A percentile compares a stretch with the other conserved stretches of the same genome.
Evolutionary conservation across 768 basidiomycete species (phyloP).

Genomic region (Hygrophorus russula): DNA sequence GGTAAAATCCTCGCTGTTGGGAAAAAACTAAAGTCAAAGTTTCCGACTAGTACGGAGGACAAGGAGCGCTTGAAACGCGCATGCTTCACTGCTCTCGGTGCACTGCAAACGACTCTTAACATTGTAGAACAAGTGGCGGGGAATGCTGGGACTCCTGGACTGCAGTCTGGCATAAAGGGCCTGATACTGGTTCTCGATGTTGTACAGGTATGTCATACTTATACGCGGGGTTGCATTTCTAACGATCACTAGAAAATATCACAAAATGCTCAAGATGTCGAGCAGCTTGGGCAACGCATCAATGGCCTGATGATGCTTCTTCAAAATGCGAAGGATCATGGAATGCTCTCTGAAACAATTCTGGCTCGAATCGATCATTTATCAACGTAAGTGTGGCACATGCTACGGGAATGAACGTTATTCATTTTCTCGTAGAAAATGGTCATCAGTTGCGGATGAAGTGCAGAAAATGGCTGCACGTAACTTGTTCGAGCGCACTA

Average conservation of each 20-base stretch:
- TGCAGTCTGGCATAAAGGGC: neutral
- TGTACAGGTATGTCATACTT: neutral
- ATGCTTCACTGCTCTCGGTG: too few species aligned
- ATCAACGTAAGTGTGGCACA: neutral
- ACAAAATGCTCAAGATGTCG: slow-evolving; percentile 1
- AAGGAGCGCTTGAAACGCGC: too few species aligned
- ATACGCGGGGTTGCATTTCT: neutral
- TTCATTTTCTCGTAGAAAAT: neutral
- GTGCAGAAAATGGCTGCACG: neutral
- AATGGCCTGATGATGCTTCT: neutral
- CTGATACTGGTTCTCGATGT: neutral
- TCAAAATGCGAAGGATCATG: neutral
- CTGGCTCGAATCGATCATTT: neutral
- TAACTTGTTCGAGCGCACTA: neutral
- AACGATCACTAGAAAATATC: slow-evolving; percentile 1
- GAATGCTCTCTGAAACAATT: neutral
- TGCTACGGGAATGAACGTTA: too few species aligned
- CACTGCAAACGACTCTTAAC: too few species aligned
- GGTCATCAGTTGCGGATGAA: neutral
- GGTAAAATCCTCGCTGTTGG: too few species aligned
- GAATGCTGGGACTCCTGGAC: neutral
- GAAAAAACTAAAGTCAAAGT: too few species aligned
- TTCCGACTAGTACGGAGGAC: too few species aligned
- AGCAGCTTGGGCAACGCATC: neutral
- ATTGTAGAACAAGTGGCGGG: too few species aligned